A percentile compares a stretch with the other conserved stretches of the same genome.
Evolutionary conservation across 805 yeast genomes (phyloP).

Genomic region (Candida methanosorbosa): DNA sequence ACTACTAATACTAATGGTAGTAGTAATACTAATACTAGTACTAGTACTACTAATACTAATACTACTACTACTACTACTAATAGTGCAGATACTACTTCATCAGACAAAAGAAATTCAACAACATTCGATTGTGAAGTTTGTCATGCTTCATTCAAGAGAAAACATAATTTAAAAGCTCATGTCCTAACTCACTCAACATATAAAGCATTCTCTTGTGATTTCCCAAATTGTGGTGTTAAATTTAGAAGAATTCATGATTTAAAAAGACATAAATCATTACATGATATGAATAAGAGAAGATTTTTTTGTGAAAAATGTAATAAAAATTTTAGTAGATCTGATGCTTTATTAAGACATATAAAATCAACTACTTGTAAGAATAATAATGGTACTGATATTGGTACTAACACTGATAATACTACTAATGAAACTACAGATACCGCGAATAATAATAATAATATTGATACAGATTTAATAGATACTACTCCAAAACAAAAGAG

Average conservation of each 20-base stretch:
- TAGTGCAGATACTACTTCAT: constrained; percentile 9
- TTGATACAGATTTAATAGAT: neutral
- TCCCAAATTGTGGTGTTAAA: constrained; percentile 45
- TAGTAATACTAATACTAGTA: neutral
- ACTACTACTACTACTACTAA: neutral
- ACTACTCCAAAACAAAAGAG: too few relatives aligned
- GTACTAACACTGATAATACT: too few relatives aligned
- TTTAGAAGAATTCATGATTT: constrained; percentile 72
- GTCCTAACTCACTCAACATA: constrained; percentile 56
- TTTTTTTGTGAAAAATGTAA: constrained; percentile 52
- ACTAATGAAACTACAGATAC: too few relatives aligned
- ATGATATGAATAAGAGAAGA: constrained; percentile 63
- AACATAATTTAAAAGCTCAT: constrained; percentile 69
- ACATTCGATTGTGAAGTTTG: constrained; percentile 50
- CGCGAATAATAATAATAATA: neutral
- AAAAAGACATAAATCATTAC: constrained; percentile 66
- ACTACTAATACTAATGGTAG: neutral
- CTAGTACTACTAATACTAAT: neutral
- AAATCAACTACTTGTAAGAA: neutral
- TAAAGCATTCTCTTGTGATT: constrained; percentile 61
- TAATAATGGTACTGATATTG: too few relatives aligned
- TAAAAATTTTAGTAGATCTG: constrained; percentile 63
- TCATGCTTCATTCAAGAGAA: constrained; percentile 56
- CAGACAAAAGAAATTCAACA: constrained; percentile 1
- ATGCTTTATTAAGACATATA: constrained; percentile 61